phyloP scores from a whole-genome alignment of 768 basidiomycete species.

The Brasilioporus rufonigricans region DNA sequence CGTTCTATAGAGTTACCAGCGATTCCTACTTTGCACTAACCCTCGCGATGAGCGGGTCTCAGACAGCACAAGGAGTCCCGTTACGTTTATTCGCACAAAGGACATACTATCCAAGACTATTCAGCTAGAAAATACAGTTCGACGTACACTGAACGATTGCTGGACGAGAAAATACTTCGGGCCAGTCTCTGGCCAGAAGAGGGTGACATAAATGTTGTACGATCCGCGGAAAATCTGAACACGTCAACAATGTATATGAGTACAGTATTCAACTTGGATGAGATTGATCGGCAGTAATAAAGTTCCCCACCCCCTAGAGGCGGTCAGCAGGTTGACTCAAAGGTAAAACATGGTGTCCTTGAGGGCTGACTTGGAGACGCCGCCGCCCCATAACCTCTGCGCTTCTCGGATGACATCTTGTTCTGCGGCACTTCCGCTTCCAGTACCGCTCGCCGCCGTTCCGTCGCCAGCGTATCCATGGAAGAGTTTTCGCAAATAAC shows the following conservation, averaged over 20 bases:
- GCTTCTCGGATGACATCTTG: conserved; percentile 57
- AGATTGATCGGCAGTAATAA: background rate
- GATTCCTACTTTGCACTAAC: conserved; percentile 1
- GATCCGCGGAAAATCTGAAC: background rate
- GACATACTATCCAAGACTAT: background rate
- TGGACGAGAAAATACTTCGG: background rate
- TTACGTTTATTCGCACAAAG: background rate
- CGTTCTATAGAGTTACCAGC: conserved; percentile 6
- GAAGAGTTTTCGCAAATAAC: conserved; percentile 49
- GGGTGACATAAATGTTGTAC: background rate
- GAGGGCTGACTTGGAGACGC: conserved; percentile 46
- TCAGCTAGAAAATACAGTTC: background rate
- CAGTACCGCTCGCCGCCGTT: conserved; percentile 31
- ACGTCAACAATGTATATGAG: background rate
- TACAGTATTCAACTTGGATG: background rate
- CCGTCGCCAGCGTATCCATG: conserved; percentile 32
- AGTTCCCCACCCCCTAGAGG: background rate
- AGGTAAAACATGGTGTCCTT: conserved; percentile 80
- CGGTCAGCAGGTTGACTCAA: conserved; percentile 26
- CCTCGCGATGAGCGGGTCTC: background rate
- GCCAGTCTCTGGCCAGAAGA: background rate
- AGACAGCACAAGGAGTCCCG: background rate
- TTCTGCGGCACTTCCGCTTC: conserved; percentile 40
- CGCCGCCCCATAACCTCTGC: conserved; percentile 49
- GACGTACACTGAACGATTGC: background rate